phyloP scores from a whole-genome alignment of 2,329 filamentous ascomycete genomes.

The Sporothrix pseudoabietina region DNA sequence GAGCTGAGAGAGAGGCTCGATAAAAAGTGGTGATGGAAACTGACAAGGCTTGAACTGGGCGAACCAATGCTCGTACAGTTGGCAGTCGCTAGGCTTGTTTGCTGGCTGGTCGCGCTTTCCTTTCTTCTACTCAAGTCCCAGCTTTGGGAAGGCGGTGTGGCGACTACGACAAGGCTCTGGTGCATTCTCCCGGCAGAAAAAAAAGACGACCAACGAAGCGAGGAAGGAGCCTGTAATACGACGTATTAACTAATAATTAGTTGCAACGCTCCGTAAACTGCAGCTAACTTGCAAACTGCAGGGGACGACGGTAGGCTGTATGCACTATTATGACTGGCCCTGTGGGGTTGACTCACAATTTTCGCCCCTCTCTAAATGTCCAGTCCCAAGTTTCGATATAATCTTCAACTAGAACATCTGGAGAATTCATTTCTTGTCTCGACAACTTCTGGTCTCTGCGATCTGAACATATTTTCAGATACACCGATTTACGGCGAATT shows the following conservation, averaged over 20 bases:
- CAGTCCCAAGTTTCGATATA: background rate
- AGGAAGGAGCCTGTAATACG: background rate
- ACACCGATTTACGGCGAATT: background rate
- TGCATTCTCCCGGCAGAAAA: slow-evolving; percentile 29
- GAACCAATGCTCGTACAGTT: background rate
- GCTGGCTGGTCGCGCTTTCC: background rate
- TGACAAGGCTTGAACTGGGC: background rate
- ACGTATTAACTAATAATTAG: no score
- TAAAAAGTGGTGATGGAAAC: background rate
- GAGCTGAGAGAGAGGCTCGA: background rate
- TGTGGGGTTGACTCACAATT: slow-evolving; percentile 28
- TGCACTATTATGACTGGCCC: background rate
- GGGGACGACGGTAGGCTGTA: no score
- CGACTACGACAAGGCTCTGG: slow-evolving; percentile 25
- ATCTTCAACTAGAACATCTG: background rate
- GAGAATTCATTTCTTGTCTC: background rate
- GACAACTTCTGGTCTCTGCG: background rate
- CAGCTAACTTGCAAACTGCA: background rate
- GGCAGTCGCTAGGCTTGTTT: background rate
- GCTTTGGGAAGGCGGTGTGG: slow-evolving; percentile 27
- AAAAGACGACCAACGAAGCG: background rate
- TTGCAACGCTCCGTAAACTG: background rate
- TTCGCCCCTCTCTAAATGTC: slow-evolving; percentile 26
- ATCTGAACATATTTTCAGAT: background rate
- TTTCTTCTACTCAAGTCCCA: background rate